These are phyloP conservation scores for Talaromyces sp. DNA, from an alignment of 2,329 filamentous ascomycete species.

Conservation along the genomic window DNA sequence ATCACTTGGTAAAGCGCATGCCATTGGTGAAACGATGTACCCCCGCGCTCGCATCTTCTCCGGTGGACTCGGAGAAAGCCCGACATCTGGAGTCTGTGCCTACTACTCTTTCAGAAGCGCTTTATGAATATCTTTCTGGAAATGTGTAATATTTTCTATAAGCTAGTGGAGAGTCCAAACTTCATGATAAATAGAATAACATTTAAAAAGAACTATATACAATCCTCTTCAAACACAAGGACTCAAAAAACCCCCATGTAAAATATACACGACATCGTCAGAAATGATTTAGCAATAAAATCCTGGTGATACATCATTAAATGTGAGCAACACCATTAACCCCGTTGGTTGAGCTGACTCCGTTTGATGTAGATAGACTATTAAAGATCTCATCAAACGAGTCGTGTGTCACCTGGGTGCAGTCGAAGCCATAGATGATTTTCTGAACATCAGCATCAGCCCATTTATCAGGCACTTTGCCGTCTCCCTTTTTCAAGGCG, in stretches of 20 bases:
- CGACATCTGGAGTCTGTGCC: neutral
- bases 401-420: conserved; percentile 49
- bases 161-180: neutral
- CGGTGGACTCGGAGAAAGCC: neutral
- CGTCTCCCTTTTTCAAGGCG: conserved; percentile 45
- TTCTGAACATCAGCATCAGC: conserved; percentile 63
- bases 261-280: neutral
- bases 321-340: neutral
- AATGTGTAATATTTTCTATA: neutral
- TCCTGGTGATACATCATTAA: neutral
- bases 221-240: neutral
- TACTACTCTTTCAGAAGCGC: neutral
- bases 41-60: neutral
- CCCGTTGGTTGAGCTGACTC: neutral
- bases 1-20: neutral
- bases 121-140: neutral
- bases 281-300: neutral
- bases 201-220: neutral
- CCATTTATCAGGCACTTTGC: conserved; percentile 57
- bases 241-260: neutral
- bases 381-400: conserved; percentile 46
- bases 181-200: neutral
- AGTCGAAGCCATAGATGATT: conserved; percentile 61
- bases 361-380: neutral
- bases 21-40: neutral